phyloP scores from a whole-genome alignment of 2,329 filamentous ascomycete genomes.

The Anthostomella pinea region DNA sequence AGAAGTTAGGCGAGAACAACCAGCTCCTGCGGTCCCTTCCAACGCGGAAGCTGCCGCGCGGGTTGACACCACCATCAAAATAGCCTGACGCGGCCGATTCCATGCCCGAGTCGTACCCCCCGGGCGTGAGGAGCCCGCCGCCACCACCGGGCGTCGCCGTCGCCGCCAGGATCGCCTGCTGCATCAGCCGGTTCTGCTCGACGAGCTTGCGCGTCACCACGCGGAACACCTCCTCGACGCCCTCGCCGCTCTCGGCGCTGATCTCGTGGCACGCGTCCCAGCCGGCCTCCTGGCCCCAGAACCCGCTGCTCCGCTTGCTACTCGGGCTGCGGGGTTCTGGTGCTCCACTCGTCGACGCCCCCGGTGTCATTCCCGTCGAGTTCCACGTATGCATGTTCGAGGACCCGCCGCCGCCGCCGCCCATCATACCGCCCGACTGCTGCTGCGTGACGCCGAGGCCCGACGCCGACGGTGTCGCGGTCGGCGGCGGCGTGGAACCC shows the following conservation, averaged over 20 bases:
- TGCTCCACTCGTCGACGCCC: slow-evolving; percentile 34
- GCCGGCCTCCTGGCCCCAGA: slow-evolving; percentile 89
- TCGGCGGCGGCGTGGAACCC: slow-evolving; percentile 65
- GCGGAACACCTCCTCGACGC: slow-evolving; percentile 93
- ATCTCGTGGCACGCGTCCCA: slow-evolving; percentile 99
- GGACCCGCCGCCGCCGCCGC: too few species aligned
- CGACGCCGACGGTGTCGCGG: slow-evolving; percentile 33
- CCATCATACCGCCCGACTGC: too few species aligned
- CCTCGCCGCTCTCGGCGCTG: slow-evolving; percentile 88
- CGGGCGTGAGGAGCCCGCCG: slow-evolving; percentile 44
- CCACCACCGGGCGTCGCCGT: slow-evolving; percentile 45
- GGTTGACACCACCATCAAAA: slow-evolving; percentile 45
- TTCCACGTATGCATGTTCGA: too few species aligned
- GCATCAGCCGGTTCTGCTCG: slow-evolving; percentile 62
- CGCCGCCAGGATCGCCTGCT: slow-evolving; percentile 56
- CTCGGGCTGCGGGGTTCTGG: slow-evolving; percentile 57
- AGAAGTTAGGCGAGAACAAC: slow-evolving; percentile 55
- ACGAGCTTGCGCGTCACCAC: slow-evolving; percentile 62
- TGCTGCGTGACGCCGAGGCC: too few species aligned
- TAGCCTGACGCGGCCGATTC: slow-evolving; percentile 35
- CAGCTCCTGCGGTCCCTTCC: slow-evolving; percentile 58
- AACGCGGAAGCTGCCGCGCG: slow-evolving; percentile 53
- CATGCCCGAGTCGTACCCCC: slow-evolving; percentile 28
- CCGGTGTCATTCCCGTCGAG: slow-evolving; percentile 26
- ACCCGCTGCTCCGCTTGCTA: slow-evolving; percentile 67